A percentile compares a stretch with the other conserved stretches of the same genome.
Conservation (phyloP, 345 rosid genomes). For the Gossypium herbaceum region DNA sequence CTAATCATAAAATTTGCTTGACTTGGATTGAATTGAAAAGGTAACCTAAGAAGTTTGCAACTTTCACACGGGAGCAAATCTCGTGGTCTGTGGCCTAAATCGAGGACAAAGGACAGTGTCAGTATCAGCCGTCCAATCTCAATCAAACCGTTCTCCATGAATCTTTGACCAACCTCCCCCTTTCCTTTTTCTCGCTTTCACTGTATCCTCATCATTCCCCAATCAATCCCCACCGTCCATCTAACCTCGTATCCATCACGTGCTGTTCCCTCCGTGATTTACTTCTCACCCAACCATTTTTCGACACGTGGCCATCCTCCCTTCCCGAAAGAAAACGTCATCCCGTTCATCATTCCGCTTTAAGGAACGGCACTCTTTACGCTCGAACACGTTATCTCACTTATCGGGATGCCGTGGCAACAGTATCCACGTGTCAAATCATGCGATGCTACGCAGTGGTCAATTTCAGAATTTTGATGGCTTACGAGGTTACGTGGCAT, state of each 20-base stretch:
- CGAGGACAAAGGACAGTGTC: slow-evolving; percentile 3
- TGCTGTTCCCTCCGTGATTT: neutral
- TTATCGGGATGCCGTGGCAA: slow-evolving; percentile 19
- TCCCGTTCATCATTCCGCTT: neutral
- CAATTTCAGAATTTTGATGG: neutral
- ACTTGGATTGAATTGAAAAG: neutral
- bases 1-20: too few species aligned
- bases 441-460: neutral
- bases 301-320: slow-evolving; percentile 18
- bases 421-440: slow-evolving; percentile 18
- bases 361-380: neutral
- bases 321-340: neutral
- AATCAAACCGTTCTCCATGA: neutral
- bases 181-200: neutral
- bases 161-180: slow-evolving; percentile 28
- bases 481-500: neutral
- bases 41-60: neutral
- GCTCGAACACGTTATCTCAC: neutral
- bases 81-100: neutral
- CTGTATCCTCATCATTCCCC: neutral
- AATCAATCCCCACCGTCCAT: slow-evolving; percentile 29
- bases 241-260: slow-evolving; percentile 22
- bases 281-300: neutral
- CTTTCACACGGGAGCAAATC: neutral
- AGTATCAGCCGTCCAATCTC: slow-evolving; percentile 1